These are phyloP conservation scores for Rubia tinctorum DNA, from an alignment of 305 asterid genomes.

Conservation along the genomic window DNA sequence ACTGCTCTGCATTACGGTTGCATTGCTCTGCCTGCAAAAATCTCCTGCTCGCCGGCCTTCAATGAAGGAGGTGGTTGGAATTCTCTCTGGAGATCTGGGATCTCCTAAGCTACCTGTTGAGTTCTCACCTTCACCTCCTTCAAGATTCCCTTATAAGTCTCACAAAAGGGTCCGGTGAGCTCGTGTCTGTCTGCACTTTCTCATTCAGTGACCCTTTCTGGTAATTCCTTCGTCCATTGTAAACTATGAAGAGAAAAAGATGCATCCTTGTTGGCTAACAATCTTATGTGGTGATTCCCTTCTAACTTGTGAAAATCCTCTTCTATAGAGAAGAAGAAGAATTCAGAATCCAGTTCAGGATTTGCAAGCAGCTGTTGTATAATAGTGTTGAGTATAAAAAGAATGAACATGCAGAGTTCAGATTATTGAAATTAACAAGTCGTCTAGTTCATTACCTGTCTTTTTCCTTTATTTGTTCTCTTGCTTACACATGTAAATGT, in stretches of 20 bases:
- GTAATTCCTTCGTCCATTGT: conserved; percentile 27
- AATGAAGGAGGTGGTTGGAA: conserved; percentile 84
- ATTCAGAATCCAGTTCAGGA: not conserved
- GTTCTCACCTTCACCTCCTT: conserved; percentile 74
- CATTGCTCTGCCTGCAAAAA: conserved; percentile 86
- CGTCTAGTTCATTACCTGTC: not conserved
- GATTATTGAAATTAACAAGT: not conserved
- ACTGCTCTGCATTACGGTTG: conserved; percentile 71
- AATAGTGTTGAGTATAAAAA: not conserved
- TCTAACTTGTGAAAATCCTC: not conserved
- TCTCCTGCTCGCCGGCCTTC: conserved; percentile 79
- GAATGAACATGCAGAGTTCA: conserved; percentile 8
- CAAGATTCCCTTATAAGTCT: conserved; percentile 56
- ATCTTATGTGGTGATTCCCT: not conserved
- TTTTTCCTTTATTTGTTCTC: not conserved
- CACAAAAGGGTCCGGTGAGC: conserved; percentile 73
- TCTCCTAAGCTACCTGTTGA: conserved; percentile 75
- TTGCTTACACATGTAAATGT: not conserved
- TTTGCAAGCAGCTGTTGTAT: not conserved
- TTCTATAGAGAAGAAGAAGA: not conserved
- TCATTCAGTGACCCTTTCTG: conserved; percentile 23
- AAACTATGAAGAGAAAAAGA: conserved; percentile 32
- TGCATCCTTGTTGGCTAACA: not conserved
- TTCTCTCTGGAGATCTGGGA: conserved; percentile 64
- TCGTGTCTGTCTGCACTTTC: conserved; percentile 18